Evolutionary conservation across 2,329 filamentous ascomycete species (phyloP).

Genomic region (Fusarium miscanthi): DNA sequence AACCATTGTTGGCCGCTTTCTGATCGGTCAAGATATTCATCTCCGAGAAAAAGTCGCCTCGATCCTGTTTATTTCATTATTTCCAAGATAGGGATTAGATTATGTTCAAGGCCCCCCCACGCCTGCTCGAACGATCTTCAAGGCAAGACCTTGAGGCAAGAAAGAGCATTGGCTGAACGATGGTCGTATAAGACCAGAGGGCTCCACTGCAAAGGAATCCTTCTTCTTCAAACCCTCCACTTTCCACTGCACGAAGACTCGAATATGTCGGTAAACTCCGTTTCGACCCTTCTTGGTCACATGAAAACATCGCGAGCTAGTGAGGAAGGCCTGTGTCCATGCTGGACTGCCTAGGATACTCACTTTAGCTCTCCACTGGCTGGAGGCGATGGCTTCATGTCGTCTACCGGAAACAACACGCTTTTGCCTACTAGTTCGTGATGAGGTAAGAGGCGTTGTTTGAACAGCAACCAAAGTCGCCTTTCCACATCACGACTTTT

Average conservation of each 20-base stretch:
- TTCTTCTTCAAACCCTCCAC: neutral
- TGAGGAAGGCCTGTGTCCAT: neutral
- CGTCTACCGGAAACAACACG: neutral
- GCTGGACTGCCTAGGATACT: neutral
- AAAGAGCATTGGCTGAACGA: neutral
- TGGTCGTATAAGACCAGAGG: neutral
- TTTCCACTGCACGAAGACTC: neutral
- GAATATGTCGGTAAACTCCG: neutral
- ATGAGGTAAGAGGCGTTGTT: neutral
- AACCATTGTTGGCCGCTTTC: neutral
- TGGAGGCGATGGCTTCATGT: neutral
- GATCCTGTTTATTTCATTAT: neutral
- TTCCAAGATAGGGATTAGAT: neutral
- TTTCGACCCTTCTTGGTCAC: neutral
- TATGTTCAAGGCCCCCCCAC: neutral
- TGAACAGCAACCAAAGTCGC: neutral
- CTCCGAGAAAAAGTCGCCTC: neutral
- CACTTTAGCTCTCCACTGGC: neutral
- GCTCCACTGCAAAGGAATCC: neutral
- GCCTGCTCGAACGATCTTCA: conserved; percentile 1
- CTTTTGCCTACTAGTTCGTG: neutral
- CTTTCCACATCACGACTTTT: neutral
- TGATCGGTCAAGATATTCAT: conserved; percentile 7
- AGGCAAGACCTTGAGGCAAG: neutral
- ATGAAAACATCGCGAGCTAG: neutral